Evolutionary conservation across 75 land plant genomes (phyloP).

Genomic region (Sequoia sempervirens): DNA sequence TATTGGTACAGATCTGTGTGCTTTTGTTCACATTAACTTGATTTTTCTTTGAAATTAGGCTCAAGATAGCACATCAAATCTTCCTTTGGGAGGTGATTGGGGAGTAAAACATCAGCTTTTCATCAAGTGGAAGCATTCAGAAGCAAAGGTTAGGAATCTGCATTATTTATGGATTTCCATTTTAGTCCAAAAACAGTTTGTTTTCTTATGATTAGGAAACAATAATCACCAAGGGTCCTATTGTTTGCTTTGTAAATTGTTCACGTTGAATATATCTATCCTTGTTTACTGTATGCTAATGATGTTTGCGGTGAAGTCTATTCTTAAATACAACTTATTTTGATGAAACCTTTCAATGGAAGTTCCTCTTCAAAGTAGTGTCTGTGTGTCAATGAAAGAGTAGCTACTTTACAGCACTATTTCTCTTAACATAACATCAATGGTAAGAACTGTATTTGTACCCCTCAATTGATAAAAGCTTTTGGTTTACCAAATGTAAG

Average conservation of each 20-base stretch:
- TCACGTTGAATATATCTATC: not conserved
- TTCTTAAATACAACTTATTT: not conserved
- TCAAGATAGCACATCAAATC: constrained; percentile 43
- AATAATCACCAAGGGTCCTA: not conserved
- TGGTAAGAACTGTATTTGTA: not conserved
- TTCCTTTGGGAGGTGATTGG: constrained; percentile 59
- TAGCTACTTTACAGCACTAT: not conserved
- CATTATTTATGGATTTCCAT: not conserved
- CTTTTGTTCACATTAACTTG: not conserved
- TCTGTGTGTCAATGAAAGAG: not conserved
- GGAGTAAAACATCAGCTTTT: constrained; percentile 81
- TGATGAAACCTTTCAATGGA: not conserved
- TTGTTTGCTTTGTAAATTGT: not conserved
- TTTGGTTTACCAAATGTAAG: not conserved
- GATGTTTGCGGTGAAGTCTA: not conserved
- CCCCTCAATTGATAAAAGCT: not conserved
- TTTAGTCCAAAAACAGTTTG: not conserved
- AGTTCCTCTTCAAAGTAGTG: not conserved
- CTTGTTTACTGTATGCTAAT: not conserved
- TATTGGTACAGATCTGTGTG: not conserved
- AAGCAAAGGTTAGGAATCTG: constrained; percentile 77
- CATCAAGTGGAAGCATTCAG: constrained; percentile 80
- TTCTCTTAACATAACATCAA: not conserved
- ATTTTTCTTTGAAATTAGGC: constrained; percentile 37
- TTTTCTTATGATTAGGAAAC: not conserved